These are phyloP conservation scores for Aspergillus sp. DNA, from an alignment of 2,329 filamentous ascomycete genomes.

Conservation along the genomic window DNA sequence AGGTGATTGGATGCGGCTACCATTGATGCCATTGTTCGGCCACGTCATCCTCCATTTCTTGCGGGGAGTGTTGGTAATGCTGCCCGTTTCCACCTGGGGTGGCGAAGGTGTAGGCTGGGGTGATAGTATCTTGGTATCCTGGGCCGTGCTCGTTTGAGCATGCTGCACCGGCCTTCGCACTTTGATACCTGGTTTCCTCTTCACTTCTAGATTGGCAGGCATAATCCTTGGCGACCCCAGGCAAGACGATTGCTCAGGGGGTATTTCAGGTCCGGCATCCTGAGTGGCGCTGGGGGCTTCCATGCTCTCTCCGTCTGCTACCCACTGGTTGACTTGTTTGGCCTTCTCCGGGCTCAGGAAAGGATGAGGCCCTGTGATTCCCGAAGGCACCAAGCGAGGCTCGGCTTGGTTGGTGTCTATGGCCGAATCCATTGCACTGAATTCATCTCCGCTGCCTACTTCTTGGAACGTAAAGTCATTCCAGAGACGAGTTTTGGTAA, in stretches of 20 bases:
- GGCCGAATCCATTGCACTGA: slow-evolving; percentile 20
- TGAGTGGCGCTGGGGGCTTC: slow-evolving; percentile 12
- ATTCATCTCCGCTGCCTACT: slow-evolving; percentile 35
- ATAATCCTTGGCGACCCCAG: neutral
- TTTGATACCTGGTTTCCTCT: slow-evolving; percentile 27
- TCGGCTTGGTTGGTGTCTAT: slow-evolving; percentile 20
- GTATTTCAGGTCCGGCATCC: neutral
- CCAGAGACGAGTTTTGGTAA: slow-evolving; percentile 37
- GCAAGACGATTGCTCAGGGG: neutral
- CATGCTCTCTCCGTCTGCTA: slow-evolving; percentile 28
- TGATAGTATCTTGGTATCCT: neutral
- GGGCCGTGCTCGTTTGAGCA: neutral
- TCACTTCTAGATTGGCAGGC: neutral
- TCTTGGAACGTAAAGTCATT: slow-evolving; percentile 34
- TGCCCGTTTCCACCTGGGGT: slow-evolving; percentile 8
- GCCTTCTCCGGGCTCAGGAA: slow-evolving; percentile 35
- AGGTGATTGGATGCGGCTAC: neutral
- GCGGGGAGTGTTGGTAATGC: slow-evolving; percentile 14
- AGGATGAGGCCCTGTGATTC: slow-evolving; percentile 23
- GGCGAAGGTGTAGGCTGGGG: neutral
- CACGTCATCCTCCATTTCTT: slow-evolving; percentile 28
- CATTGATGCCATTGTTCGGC: neutral
- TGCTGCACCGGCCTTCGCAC: slow-evolving; percentile 19
- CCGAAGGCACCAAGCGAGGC: slow-evolving; percentile 5
- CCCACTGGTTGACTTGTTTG: slow-evolving; percentile 36